phyloP scores from a whole-genome alignment of 305 asterid species.

The Plantago lanceolata region DNA sequence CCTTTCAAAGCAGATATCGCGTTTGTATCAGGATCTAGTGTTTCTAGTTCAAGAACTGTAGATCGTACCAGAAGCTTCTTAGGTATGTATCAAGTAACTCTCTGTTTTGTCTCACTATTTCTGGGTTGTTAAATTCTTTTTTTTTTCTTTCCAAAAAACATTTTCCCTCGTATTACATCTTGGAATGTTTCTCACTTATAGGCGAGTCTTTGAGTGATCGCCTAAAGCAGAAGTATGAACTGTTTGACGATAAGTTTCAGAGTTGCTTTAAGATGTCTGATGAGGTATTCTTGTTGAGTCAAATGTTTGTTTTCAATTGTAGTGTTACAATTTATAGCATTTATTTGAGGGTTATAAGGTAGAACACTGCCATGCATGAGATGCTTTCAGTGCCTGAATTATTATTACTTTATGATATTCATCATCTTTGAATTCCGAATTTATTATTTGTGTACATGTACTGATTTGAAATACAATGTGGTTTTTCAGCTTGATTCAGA shows the following conservation, averaged over 20 bases:
- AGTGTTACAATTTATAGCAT: conserved; percentile 14
- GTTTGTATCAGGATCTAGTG: conserved; percentile 59
- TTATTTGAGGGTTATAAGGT: not conserved
- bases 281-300: conserved; percentile 35
- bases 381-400: conserved; percentile 16
- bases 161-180: conserved; percentile 20
- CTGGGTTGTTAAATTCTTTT: conserved; percentile 6
- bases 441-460: conserved; percentile 10
- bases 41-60: conserved; percentile 45
- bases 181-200: conserved; percentile 32
- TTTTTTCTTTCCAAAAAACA: conserved; percentile 12
- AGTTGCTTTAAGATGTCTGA: conserved; percentile 58
- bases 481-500: conserved; percentile 63
- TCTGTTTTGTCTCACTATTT: conserved; percentile 5
- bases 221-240: conserved; percentile 65
- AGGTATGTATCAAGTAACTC: conserved; percentile 37
- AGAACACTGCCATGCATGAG: conserved; percentile 20
- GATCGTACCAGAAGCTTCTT: conserved; percentile 57
- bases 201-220: conserved; percentile 61
- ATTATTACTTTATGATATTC: conserved; percentile 7
- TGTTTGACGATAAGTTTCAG: conserved; percentile 62
- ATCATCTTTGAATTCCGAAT: conserved; percentile 6
- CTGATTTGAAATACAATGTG: conserved; percentile 24
- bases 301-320: not conserved
- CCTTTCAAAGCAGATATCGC: conserved; percentile 73